Evolutionary conservation across 495 filamentous ascomycete species (phyloP).

Genomic region (Parathielavia hyrcaniae): DNA sequence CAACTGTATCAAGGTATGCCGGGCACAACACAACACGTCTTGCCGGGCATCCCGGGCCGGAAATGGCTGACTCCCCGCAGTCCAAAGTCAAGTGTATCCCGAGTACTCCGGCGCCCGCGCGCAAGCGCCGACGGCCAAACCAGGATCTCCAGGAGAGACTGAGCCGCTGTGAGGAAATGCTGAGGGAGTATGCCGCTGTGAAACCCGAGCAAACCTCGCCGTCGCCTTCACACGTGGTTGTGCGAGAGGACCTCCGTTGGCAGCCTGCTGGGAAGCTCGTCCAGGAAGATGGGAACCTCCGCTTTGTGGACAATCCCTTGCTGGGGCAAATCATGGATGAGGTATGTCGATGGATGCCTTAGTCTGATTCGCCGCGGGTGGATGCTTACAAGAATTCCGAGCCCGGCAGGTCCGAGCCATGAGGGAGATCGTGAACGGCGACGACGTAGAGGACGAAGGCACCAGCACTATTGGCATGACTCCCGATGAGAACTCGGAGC

Average conservation of each 20-base stretch:
- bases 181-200: slow-evolving; percentile 42
- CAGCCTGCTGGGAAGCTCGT: slow-evolving; percentile 40
- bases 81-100: slow-evolving; percentile 43
- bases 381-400: slow-evolving; percentile 2
- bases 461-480: slow-evolving; percentile 21
- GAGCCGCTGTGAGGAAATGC: slow-evolving; percentile 43
- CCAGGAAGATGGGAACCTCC: slow-evolving; percentile 40
- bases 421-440: slow-evolving; percentile 42
- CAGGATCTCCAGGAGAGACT: slow-evolving; percentile 47
- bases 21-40: slow-evolving; percentile 10
- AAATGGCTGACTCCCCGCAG: slow-evolving; percentile 22
- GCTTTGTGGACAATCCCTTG: slow-evolving; percentile 43
- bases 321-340: slow-evolving; percentile 40
- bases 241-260: slow-evolving; percentile 32
- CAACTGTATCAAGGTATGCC: slow-evolving; percentile 51
- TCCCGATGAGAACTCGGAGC: slow-evolving; percentile 39
- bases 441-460: slow-evolving; percentile 30
- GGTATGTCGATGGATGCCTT: slow-evolving; percentile 27
- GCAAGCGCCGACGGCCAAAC: slow-evolving; percentile 43
- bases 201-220: slow-evolving; percentile 28
- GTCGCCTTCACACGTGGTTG: slow-evolving; percentile 11
- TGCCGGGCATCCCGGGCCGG: background rate
- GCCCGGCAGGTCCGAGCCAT: slow-evolving; percentile 39
- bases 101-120: slow-evolving; percentile 44
- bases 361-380: background rate